Conservation (phyloP, 305 asterid genomes). For the Plantago coronopus region DNA sequence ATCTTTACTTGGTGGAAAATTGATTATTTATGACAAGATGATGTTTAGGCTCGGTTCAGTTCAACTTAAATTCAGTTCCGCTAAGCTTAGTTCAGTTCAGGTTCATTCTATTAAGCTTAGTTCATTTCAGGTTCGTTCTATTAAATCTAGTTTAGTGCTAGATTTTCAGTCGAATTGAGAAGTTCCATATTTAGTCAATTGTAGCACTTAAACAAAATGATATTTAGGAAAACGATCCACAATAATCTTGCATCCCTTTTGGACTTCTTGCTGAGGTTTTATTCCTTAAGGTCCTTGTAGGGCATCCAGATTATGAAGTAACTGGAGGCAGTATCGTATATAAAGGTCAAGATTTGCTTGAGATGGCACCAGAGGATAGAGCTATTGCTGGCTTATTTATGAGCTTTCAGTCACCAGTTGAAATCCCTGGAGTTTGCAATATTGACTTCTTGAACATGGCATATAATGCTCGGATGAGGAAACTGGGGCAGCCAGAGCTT, state of each 20-base stretch:
- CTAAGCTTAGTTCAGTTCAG: too few species aligned
- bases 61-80: too few species aligned
- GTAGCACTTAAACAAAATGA: too few species aligned
- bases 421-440: conserved; percentile 95
- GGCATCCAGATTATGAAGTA: conserved; percentile 96
- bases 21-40: too few species aligned
- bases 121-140: too few species aligned
- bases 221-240: too few species aligned
- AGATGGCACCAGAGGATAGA: conserved; percentile 96
- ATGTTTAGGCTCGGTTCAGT: too few species aligned
- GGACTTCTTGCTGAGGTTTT: conserved; percentile 23
- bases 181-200: conserved; percentile 11
- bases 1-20: too few species aligned
- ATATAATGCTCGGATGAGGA: conserved; percentile 75
- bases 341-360: conserved; percentile 82
- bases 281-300: conserved; percentile 81
- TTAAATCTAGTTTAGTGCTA: too few species aligned
- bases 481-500: conserved; percentile 81
- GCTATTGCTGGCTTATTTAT: conserved; percentile 86
- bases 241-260: conserved; percentile 13
- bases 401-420: conserved; percentile 97
- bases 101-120: too few species aligned
- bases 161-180: too few species aligned
- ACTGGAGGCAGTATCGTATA: conserved; percentile 71
- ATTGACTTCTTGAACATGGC: conserved; percentile 95